Conservation (phyloP, 805 yeast genomes). For the Ogataea kodamae region DNA sequence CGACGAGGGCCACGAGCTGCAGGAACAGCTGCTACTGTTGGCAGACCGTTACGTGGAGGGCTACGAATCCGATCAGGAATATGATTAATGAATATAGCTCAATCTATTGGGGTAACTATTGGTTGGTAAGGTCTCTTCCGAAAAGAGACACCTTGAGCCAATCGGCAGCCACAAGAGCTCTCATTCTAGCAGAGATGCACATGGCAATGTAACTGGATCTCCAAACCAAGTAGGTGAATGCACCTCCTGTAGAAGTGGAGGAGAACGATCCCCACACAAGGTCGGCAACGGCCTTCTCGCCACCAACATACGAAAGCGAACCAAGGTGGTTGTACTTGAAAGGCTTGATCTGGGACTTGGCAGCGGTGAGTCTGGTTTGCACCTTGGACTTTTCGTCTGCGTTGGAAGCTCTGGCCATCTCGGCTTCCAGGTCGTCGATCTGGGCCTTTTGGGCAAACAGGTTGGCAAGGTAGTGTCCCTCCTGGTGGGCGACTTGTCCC, state of each 20-base stretch:
- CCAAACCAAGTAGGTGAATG: constrained; percentile 53
- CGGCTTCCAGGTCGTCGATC: constrained; percentile 40
- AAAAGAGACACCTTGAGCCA: constrained; percentile 50
- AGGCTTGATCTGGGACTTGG: constrained; percentile 32
- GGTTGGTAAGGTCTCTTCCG: constrained; percentile 55
- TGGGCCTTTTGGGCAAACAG: constrained; percentile 43
- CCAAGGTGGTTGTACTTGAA: constrained; percentile 51
- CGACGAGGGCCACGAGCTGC: constrained; percentile 54
- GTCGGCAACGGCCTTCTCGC: constrained; percentile 56
- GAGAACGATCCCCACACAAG: constrained; percentile 54
- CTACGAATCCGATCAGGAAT: constrained; percentile 42
- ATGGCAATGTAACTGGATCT: constrained; percentile 52
- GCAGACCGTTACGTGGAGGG: constrained; percentile 50
- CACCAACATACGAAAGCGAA: constrained; percentile 54
- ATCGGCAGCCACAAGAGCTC: constrained; percentile 48
- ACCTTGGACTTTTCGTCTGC: constrained; percentile 41
- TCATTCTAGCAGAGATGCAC: constrained; percentile 53
- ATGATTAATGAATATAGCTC: constrained; percentile 7
- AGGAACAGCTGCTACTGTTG: constrained; percentile 44
- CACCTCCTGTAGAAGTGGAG: constrained; percentile 47
- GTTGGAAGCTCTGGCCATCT: constrained; percentile 37
- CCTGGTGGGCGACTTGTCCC: constrained; percentile 57
- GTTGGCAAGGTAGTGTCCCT: constrained; percentile 45
- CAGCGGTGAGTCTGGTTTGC: constrained; percentile 35
- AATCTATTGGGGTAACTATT: constrained; percentile 26